Evolutionary conservation across 805 yeast species (phyloP).

Genomic region (Ogataea minuta): DNA sequence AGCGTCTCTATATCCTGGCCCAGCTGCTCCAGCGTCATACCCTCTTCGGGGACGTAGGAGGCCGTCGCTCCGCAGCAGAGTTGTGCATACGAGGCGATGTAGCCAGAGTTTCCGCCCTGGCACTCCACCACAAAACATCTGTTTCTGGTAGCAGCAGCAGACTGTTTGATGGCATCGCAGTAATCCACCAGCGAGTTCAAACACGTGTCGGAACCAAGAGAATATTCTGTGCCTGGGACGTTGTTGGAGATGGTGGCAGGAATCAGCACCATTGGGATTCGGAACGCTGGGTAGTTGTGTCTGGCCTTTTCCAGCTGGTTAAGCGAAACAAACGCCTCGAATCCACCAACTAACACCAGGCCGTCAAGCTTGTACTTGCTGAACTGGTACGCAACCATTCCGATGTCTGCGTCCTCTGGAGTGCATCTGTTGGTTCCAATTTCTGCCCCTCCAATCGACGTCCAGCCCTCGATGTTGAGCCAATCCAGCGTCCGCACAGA

Average conservation of each 20-base stretch:
- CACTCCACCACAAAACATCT: slow-evolving; percentile 79
- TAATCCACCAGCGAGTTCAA: slow-evolving; percentile 85
- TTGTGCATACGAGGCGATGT: slow-evolving; percentile 66
- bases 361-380: slow-evolving; percentile 71
- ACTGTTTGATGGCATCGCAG: slow-evolving; percentile 87
- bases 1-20: slow-evolving; percentile 64
- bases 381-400: slow-evolving; percentile 68
- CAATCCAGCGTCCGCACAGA: slow-evolving; percentile 58
- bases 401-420: slow-evolving; percentile 64
- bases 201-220: slow-evolving; percentile 95
- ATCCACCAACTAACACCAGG: slow-evolving; percentile 73
- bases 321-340: slow-evolving; percentile 73
- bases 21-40: slow-evolving; percentile 55
- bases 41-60: slow-evolving; percentile 74
- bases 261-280: slow-evolving; percentile 73
- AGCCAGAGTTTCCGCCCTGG: slow-evolving; percentile 85
- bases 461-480: slow-evolving; percentile 74
- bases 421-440: slow-evolving; percentile 75
- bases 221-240: slow-evolving; percentile 98
- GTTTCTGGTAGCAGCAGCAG: slow-evolving; percentile 75
- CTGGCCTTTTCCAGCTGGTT: slow-evolving; percentile 63
- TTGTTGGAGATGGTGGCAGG: slow-evolving; percentile 88
- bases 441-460: slow-evolving; percentile 74
- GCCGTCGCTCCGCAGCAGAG: slow-evolving; percentile 72
- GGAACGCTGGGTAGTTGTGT: slow-evolving; percentile 62